Evolutionary conservation across 2,329 filamentous ascomycete species (phyloP).

Genomic region (Botrytis elliptica): DNA sequence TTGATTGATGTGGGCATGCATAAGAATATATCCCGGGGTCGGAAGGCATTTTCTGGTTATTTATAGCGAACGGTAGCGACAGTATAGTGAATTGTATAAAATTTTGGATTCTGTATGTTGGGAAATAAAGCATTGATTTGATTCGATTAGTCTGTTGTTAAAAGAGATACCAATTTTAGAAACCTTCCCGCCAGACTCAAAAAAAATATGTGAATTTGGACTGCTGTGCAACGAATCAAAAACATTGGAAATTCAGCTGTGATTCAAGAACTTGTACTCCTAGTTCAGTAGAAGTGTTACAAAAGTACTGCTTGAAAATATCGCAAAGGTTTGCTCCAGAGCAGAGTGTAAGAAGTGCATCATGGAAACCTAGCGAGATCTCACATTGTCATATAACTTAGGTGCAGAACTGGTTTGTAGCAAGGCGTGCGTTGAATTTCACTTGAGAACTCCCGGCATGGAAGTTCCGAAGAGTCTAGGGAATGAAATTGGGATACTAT

Average conservation of each 20-base stretch:
- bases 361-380: neutral
- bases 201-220: neutral
- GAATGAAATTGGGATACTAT: neutral
- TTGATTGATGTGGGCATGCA: neutral
- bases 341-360: neutral
- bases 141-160: no score
- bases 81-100: neutral
- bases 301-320: neutral
- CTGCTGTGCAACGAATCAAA: neutral
- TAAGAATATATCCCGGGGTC: no score
- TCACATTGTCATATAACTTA: no score
- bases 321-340: neutral
- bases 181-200: neutral
- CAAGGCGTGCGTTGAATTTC: no score
- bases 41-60: neutral
- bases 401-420: no score
- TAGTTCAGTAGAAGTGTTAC: neutral
- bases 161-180: neutral
- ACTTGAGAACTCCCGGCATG: neutral
- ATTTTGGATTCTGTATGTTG: neutral
- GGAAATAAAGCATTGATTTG: neutral
- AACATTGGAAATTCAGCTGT: neutral
- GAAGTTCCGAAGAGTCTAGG: neutral
- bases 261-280: accelerated
- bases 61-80: neutral